Percentiles rank a stretch among this genome's conserved stretches.
Conservation (phyloP, 208 protist genomes). For the Wallacemonas sp. region DNA sequence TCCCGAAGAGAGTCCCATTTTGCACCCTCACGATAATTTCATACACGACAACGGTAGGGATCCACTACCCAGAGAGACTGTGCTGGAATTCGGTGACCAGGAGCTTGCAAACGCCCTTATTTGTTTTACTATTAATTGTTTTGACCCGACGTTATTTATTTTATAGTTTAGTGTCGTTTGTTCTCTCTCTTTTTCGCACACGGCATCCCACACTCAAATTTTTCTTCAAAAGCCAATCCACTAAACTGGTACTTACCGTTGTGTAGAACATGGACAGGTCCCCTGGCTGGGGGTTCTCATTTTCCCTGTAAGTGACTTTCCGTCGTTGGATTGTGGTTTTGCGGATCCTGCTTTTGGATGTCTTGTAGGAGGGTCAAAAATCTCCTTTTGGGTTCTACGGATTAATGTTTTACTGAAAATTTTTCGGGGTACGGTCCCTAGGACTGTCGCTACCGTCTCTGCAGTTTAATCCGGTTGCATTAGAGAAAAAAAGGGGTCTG, state of each 20-base stretch:
- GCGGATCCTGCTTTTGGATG: neutral
- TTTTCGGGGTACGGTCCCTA: neutral
- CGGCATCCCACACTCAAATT: neutral
- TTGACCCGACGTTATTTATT: neutral
- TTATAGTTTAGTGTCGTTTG: neutral
- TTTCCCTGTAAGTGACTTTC: neutral
- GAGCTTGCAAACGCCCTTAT: neutral
- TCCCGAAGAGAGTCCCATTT: neutral
- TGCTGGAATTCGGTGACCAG: neutral
- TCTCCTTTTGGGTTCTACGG: neutral
- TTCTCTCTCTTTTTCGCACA: neutral
- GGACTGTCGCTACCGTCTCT: neutral
- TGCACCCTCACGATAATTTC: neutral
- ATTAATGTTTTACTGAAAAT: neutral
- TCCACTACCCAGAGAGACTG: neutral
- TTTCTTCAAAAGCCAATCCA: neutral
- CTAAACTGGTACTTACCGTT: neutral
- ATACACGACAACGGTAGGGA: neutral
- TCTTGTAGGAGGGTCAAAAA: too few species aligned
- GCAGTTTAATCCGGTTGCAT: neutral
- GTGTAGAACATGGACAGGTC: neutral
- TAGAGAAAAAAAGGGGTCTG: neutral
- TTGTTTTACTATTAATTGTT: slow-evolving; percentile 1
- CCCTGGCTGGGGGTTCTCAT: slow-evolving; percentile 1
- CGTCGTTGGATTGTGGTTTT: neutral